Conservation (phyloP, 106 monocot genomes). For the Chionographis japonica region DNA sequence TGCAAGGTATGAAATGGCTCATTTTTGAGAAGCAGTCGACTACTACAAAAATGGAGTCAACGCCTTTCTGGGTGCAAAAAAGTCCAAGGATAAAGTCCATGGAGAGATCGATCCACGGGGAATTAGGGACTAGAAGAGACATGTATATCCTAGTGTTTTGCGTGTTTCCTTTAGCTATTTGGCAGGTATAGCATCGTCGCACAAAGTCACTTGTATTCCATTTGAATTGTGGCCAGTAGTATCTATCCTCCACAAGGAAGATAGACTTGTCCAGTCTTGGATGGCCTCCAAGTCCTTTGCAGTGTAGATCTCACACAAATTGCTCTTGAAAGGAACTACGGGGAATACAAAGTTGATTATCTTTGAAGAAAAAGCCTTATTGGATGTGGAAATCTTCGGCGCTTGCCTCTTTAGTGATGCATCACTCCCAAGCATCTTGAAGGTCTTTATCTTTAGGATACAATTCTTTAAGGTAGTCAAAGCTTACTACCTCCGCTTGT, state of each 20-base stretch:
- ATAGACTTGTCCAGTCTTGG: background rate
- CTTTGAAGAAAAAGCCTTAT: background rate
- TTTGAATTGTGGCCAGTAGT: background rate
- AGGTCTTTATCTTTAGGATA: background rate
- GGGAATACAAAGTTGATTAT: background rate
- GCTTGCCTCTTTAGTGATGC: background rate
- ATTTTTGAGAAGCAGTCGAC: too few species aligned
- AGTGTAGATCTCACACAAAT: background rate
- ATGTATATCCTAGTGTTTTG: background rate
- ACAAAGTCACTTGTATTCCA: background rate
- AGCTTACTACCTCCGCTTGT: background rate
- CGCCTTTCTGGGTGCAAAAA: background rate
- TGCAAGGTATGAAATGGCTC: too few species aligned
- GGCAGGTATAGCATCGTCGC: background rate
- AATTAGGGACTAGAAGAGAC: background rate
- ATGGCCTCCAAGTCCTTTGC: background rate
- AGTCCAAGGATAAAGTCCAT: background rate
- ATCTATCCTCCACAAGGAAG: too few species aligned
- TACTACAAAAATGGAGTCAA: too few species aligned
- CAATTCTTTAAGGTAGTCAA: background rate
- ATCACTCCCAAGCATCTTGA: background rate
- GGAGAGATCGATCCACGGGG: background rate
- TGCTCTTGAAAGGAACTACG: background rate
- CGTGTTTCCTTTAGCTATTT: background rate
- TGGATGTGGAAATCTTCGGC: background rate